Base-by-base conservation (phyloP, 768 basidiomycete genomes). In the Austroboletus eburneus region DNA sequence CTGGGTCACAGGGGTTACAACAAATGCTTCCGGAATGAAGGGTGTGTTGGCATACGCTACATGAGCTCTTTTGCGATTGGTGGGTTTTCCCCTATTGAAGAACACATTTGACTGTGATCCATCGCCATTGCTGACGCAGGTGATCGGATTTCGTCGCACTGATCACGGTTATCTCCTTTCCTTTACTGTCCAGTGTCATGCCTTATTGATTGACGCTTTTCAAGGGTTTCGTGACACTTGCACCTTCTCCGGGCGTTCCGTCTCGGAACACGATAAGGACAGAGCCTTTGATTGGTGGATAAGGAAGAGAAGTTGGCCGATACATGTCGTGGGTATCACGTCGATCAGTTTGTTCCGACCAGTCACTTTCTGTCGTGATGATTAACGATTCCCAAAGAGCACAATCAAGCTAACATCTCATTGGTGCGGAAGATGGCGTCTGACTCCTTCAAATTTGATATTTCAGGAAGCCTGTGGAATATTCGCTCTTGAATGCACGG, bases 31-130 rank as follows among this genome's bases (percentile, higher is more conserved):
- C 51, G 55, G 48, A 38, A 52, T 50, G 42, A 32, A 52, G 48
- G n/a, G 33, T 41, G 48, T 29, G 46, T 33, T 35, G 17, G 51
- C 48, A 13, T 46, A 17, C 27, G 23, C 48, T 32, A 22, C 43
- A 52, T 38, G 50, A 49, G 49, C 29, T n/a, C 34, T 46, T 61
- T 62, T n/a, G 59, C 44, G 42, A 64, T 66, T 64, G 57, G 62
- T 45, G 42, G 48, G 40, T 33, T 38, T 42, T 33, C 29, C n/a
- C n/a, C 36, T 50, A 49, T 48, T 49, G 27, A 36, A 18, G 20
- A 51, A 52, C 43, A 34, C 30, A 17, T 16, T 25, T 33, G 7
- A 27, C 7, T 27, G 17, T 39, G 40, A 54, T 50, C 32, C n/a
- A 39, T 51, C 40, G 24, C 22, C 14, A 14, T 21, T 35, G 40